Conservation (phyloP, 768 basidiomycete species). For the Tulasnella sp. region DNA sequence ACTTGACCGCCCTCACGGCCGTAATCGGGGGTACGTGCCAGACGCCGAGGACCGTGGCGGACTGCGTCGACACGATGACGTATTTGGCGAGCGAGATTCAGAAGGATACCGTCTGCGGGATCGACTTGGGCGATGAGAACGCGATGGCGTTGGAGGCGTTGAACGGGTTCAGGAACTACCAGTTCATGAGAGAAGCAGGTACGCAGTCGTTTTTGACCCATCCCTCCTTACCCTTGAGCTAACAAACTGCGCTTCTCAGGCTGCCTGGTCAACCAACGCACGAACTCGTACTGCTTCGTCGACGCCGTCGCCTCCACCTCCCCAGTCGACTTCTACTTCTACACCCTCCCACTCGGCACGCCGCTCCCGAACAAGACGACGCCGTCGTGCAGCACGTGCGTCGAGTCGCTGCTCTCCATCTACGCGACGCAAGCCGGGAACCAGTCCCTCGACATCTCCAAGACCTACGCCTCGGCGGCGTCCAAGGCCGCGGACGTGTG, state of each 20-base stretch:
- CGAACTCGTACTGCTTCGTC: slow-evolving; percentile 19
- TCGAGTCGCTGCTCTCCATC: slow-evolving; percentile 11
- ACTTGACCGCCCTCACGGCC: slow-evolving; percentile 18
- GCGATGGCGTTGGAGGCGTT: slow-evolving; percentile 20
- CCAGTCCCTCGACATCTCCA: neutral
- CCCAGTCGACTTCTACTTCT: slow-evolving; percentile 18
- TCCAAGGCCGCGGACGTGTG: slow-evolving; percentile 8
- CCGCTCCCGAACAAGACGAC: slow-evolving; percentile 12
- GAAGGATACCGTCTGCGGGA: slow-evolving; percentile 18
- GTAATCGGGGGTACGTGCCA: slow-evolving; percentile 20
- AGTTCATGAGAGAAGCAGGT: slow-evolving; percentile 19
- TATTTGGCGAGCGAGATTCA: slow-evolving; percentile 13
- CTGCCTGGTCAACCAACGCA: slow-evolving; percentile 18
- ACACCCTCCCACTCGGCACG: slow-evolving; percentile 16
- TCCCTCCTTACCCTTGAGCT: neutral
- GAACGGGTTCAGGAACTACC: slow-evolving; percentile 22
- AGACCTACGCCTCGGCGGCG: slow-evolving; percentile 16
- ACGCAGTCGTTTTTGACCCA: neutral
- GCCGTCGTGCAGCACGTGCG: slow-evolving; percentile 18
- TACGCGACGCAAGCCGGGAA: slow-evolving; percentile 14
- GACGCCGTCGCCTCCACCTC: slow-evolving; percentile 15
- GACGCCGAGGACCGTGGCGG: slow-evolving; percentile 9
- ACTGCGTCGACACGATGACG: slow-evolving; percentile 19
- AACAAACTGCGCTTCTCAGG: too few relatives aligned
- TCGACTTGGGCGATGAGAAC: slow-evolving; percentile 18